These are phyloP conservation scores for Skeletonema menzelii DNA, from an alignment of 108 stramenopile genomes.

Conservation along the genomic window DNA sequence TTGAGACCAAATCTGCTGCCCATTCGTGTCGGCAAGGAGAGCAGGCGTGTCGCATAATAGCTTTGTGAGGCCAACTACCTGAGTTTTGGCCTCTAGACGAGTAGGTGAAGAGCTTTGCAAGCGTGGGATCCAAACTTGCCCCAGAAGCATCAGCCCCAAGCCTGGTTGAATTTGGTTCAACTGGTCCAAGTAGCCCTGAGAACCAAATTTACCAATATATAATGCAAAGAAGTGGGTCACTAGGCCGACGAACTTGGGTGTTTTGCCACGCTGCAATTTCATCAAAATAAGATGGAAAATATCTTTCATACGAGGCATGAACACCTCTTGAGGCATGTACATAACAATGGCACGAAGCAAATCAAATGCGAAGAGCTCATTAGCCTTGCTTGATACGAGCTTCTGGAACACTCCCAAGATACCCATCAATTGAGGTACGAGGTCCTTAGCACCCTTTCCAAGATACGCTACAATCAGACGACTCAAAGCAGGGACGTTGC, in stretches of 20 bases:
- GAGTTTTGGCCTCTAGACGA: constrained; percentile 69
- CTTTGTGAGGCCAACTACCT: constrained; percentile 70
- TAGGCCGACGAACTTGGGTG: constrained; percentile 48
- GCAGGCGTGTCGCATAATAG: constrained; percentile 71
- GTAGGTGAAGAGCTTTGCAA: constrained; percentile 49
- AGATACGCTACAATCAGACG: constrained; percentile 90
- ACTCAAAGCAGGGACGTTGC: constrained; percentile 95
- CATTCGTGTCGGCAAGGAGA: constrained; percentile 54
- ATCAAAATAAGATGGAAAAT: constrained; percentile 73
- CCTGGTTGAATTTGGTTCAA: constrained; percentile 67
- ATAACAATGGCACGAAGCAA: constrained; percentile 67
- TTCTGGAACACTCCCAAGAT: constrained; percentile 90
- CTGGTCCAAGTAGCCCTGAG: constrained; percentile 46
- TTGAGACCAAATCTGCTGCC: constrained; percentile 56
- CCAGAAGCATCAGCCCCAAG: constrained; percentile 56
- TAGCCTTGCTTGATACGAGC: constrained; percentile 75
- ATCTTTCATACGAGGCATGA: constrained; percentile 56
- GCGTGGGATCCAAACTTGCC: constrained; percentile 74
- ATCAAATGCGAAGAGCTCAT: constrained; percentile 77
- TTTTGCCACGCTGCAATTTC: constrained; percentile 66
- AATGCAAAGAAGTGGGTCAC: constrained; percentile 72
- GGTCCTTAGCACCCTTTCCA: constrained; percentile 63
- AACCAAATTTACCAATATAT: constrained; percentile 71
- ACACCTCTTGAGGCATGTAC: constrained; percentile 56
- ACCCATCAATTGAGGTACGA: constrained; percentile 55